Conservation (phyloP, 2,329 filamentous ascomycete genomes). For the Fusarium xyrophilum region DNA sequence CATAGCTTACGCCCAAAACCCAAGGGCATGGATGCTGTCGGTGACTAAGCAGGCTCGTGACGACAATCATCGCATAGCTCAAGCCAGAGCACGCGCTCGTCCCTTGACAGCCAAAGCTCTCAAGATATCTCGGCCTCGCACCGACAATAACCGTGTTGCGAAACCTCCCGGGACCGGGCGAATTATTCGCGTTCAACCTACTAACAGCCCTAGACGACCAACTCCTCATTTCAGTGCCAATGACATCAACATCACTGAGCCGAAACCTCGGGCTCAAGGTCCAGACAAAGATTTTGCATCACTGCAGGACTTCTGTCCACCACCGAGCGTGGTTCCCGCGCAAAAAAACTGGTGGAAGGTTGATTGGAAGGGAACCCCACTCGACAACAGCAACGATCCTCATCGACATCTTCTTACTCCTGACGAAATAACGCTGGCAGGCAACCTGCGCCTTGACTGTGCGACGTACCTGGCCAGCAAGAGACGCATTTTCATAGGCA, state of each 20-base stretch:
- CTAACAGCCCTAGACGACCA: constrained; percentile 37
- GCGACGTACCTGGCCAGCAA: constrained; percentile 93
- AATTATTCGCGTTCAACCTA: constrained; percentile 45
- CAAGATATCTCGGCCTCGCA: constrained; percentile 43
- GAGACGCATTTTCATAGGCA: constrained; percentile 83
- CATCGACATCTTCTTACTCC: constrained; percentile 74
- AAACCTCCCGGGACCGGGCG: constrained; percentile 47
- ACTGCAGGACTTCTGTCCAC: constrained; percentile 75
- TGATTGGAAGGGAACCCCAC: constrained; percentile 83
- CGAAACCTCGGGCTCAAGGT: constrained; percentile 60
- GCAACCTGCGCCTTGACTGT: constrained; percentile 81
- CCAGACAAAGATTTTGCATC: constrained; percentile 80
- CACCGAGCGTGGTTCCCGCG: constrained; percentile 67
- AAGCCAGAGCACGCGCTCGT: constrained; percentile 48
- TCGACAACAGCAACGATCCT: constrained; percentile 77
- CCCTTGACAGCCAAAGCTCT: constrained; percentile 53
- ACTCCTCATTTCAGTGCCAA: constrained; percentile 52
- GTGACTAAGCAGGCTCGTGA: constrained; percentile 59
- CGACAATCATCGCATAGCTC: constrained; percentile 51
- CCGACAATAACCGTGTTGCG: constrained; percentile 48
- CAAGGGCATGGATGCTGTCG: constrained; percentile 55
- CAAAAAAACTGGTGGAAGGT: constrained; percentile 78
- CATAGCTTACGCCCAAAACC: constrained; percentile 54
- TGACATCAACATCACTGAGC: constrained; percentile 59
- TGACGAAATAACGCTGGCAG: constrained; percentile 78